phyloP scores from a whole-genome alignment of 78 protist species.

The Chrysochromulina parva region DNA sequence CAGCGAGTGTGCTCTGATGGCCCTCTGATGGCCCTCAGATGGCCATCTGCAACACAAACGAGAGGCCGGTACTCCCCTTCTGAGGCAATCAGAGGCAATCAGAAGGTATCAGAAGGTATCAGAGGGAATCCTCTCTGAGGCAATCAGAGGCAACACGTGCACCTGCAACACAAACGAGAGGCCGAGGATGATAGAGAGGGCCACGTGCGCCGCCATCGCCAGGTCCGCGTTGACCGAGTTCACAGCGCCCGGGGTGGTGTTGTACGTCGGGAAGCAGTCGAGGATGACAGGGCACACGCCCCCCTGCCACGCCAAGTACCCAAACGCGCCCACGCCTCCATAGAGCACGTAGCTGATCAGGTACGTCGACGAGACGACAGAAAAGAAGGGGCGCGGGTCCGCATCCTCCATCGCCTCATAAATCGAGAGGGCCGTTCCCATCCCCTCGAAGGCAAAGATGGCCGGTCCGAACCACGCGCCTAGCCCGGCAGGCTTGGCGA shows the following conservation, averaged over 20 bases:
- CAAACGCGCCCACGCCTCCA: not conserved
- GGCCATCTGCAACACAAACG: too few species aligned
- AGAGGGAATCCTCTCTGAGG: too few species aligned
- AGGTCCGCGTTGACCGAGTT: too few species aligned
- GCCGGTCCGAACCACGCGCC: not conserved
- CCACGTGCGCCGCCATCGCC: too few species aligned
- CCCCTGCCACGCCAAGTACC: not conserved
- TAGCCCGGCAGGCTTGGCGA: not conserved
- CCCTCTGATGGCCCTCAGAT: too few species aligned
- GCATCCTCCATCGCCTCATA: not conserved
- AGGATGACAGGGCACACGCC: not conserved
- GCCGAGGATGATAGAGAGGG: not conserved
- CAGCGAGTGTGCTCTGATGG: too few species aligned
- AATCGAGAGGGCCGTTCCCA: not conserved
- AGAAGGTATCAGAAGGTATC: too few species aligned
- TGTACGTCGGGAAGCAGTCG: not conserved
- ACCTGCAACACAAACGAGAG: not conserved
- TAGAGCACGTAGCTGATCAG: not conserved
- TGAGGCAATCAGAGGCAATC: too few species aligned
- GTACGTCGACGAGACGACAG: not conserved
- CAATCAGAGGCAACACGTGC: too few species aligned
- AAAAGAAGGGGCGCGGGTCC: not conserved
- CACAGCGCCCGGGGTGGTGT: too few species aligned
- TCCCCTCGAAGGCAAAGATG: not conserved
- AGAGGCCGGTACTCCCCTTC: too few species aligned